Base-by-base conservation (phyloP, 192 early-diverging fungal genomes). In the Gaertneriomyces sp. region DNA sequence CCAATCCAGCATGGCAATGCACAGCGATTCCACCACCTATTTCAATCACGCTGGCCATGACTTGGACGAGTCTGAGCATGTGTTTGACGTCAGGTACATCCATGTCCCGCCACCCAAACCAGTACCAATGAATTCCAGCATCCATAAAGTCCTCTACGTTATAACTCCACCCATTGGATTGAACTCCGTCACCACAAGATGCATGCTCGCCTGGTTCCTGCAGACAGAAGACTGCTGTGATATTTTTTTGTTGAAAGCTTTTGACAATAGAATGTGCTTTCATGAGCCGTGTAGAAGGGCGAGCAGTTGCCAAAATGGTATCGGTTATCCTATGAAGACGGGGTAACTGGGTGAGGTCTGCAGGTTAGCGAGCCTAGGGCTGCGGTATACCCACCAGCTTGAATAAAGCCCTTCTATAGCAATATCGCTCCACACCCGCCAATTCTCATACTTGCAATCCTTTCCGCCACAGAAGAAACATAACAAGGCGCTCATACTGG, bases 1-100 rank as follows among this genome's bases (percentile, higher is more conserved):
- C 76, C 5, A 78, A 60, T 1, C 80, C 80, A 14, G 80, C 80
- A 46, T 82, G 80, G 62, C 80, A 82, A 60, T 82, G 80, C 40
- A 82, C 80, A 17, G 80, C 72, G 42, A 79, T 69, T 60, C 70
- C 12, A 14, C 17, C 25, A 19, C 62, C 68, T 10, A 53, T 46
- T 25, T 78, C 64, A n/a, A 81, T 25, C 0, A 66, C 70, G 58
- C 69, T 66, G 3, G 76, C 66, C 76, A 82, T 79, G 46, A 82
- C 74, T 53, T 76, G 69, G 7, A 75, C 80, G n/a, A 82, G 69
- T 41, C 64, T 68, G 19, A 82, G 42, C 56, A 79, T 75, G 19
- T 66, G 60, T 5, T 61, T 57, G 42, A 79, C 62, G 10, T 71
- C 60, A 14, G 80, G 80, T 6, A 72, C 69, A 44, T 77, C 73